Evolutionary conservation across 495 filamentous ascomycete genomes (phyloP), one percentile per base, ranked within the genome.

Genomic region (Gamarada debralockiae): DNA sequence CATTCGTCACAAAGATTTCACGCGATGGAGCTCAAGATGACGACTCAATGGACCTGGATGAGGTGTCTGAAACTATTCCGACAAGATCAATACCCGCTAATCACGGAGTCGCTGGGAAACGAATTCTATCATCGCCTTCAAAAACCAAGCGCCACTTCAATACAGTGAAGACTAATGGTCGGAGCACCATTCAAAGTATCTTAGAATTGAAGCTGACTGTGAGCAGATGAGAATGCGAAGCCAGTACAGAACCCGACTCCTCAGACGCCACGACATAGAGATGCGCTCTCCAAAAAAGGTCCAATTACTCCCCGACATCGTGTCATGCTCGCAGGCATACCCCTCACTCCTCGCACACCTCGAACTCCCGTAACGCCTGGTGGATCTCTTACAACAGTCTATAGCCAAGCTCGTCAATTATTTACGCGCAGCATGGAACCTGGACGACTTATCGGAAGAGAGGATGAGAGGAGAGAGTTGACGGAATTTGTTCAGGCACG

Each of bases 361-460:
- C 79, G 80, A 50, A 85, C 82, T 42, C 84, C 82, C 14, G 72
- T 79, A 10, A 89, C 84, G 8, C 87, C 84, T 42, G 75, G 67
- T 48, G 71, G 74, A 34, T 64, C 65, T 43, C 67, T 74, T 12
- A 82, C 82, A 33, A 89, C 87, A 0, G 77, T 96, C 14, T 96
- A 97, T 63, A 89, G 90, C 48, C 76, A 81, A 42, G 95, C 92
- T 4, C 81, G 92, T n/a, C 83, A 92, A 62, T 65, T 95, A 4
- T 97, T 99, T 64, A 82, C 87, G 3, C 78, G 90, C 40, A 87
- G 86, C 50, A 79, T 84, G 20, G 82, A 83, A 47, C 89, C 89
- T 2, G 81, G 83, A 9, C 79, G 79, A 60, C 71, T 99, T 34
- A 74, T 97, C 61, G 93, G 93, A 31, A 82, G 93, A 33, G 90